Percentiles rank a stretch among this genome's conserved stretches.
These are phyloP conservation scores for Magnolia kwangsiensis DNA, from an alignment of 164 flowering plant species.

Conservation along the genomic window DNA sequence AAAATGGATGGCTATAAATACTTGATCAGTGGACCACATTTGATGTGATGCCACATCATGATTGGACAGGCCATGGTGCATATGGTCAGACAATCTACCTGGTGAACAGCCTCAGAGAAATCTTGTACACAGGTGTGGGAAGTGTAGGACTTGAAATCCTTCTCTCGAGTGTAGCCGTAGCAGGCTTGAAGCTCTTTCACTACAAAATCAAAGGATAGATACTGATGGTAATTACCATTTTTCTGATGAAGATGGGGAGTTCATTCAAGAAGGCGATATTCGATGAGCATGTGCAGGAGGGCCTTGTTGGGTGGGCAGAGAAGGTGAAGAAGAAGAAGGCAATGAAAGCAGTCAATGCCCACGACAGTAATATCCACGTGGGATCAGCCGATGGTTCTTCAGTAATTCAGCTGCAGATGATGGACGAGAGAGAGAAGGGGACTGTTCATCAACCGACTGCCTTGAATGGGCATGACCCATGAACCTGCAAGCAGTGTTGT, in stretches of 20 bases:
- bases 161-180: neutral
- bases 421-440: constrained; percentile 4
- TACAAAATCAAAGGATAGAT: neutral
- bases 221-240: neutral
- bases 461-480: no score
- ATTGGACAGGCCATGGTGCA: no score
- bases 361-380: constrained; percentile 3
- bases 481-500: no score
- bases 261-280: constrained; percentile 43
- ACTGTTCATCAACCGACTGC: no score
- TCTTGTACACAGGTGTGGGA: no score
- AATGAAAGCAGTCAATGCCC: constrained; percentile 14
- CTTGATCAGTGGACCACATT: no score
- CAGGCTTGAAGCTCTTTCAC: neutral
- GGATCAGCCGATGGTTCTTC: constrained; percentile 22
- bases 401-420: constrained; percentile 20
- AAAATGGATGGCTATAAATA: no score
- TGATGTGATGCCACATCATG: no score
- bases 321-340: constrained; percentile 41
- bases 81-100: no score
- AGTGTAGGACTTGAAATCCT: no score
- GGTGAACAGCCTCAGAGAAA: no score
- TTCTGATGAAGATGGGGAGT: constrained; percentile 57
- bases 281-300: constrained; percentile 37
- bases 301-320: constrained; percentile 48